These are phyloP conservation scores for Coccomyxa subellipsoidea DNA, from an alignment of 163 green algal genomes.

Conservation along the genomic window DNA sequence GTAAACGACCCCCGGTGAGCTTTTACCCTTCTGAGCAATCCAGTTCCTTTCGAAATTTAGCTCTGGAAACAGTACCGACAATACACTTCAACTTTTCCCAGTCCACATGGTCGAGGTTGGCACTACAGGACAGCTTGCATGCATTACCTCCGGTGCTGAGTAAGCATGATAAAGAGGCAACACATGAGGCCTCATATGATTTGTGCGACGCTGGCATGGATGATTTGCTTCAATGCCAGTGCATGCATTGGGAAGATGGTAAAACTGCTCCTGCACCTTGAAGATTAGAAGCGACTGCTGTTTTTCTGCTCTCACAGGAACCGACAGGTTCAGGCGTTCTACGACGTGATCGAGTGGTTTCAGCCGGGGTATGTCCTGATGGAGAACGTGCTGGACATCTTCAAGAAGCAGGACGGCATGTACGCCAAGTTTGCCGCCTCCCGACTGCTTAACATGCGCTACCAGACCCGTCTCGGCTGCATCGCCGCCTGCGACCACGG, in stretches of 20 bases:
- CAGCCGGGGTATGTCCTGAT: constrained; percentile 67
- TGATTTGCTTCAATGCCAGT: too few relatives aligned
- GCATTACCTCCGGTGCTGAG: too few relatives aligned
- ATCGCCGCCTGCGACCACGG: constrained; percentile 60
- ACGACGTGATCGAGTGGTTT: constrained; percentile 54
- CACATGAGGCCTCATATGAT: too few relatives aligned
- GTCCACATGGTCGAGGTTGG: too few relatives aligned
- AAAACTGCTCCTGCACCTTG: too few relatives aligned
- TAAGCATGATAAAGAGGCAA: too few relatives aligned
- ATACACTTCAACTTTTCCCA: too few relatives aligned
- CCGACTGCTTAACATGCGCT: constrained; percentile 47
- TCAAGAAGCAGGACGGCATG: constrained; percentile 61
- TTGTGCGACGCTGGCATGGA: too few relatives aligned
- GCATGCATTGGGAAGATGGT: too few relatives aligned
- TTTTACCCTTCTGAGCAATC: not conserved
- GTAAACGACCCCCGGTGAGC: constrained; percentile 36
- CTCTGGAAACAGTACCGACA: too few relatives aligned
- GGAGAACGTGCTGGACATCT: constrained; percentile 76
- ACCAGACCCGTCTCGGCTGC: constrained; percentile 55
- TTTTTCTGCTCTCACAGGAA: constrained; percentile 40
- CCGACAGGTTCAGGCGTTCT: constrained; percentile 60
- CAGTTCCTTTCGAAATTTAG: too few relatives aligned
- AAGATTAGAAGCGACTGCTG: not conserved
- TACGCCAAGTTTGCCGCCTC: constrained; percentile 64
- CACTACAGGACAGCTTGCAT: too few relatives aligned